Evolutionary conservation across 148 eudicot genomes (phyloP), one percentile per base, ranked within the genome.

Genomic region (Diospyros lotus): DNA sequence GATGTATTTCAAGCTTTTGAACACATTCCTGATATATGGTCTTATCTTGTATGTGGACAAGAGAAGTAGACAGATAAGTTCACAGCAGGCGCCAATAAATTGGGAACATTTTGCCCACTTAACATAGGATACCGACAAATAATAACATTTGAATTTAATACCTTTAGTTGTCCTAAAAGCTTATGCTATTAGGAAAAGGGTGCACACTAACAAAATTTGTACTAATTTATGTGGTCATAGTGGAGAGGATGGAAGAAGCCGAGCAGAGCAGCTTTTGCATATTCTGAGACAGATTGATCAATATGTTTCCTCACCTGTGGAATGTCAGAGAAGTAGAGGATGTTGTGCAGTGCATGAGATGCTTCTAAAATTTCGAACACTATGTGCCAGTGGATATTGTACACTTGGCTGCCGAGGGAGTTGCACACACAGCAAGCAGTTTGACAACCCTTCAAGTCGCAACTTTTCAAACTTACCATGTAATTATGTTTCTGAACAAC

Each of bases 181-280:
- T 28, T 28, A 28, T 28, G 28, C 28, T 28, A 28, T 28, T 28
- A 28, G 28, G 28, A 28, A 28, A 28, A 28, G 28, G 28, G 28
- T 28, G 28, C 28, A 28, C 28, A 28, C 28, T 28, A 28, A 28
- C 28, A 28, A 28, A 28, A 28, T 28, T 28, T 28, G 28, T 28
- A 28, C 28, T 28, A 28, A 28, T 28, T 28, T 28, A 28, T 76
- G 69, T 79, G 12, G 66, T 84, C n/a, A 78, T 77, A 95, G 99
- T 83, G 99, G 99, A 56, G 99, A 95, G 79, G 99, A 95, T 82
- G 99, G 99, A 78, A 89, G 92, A 88, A 95, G 92, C 77, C 94
- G 92, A 48, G 88, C 99, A 70, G 99, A 95, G 77, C 99, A 92
- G 80, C 89, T 95, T 68, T 75, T 93, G 82, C 89, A 89, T 81